Evolutionary conservation across 148 eudicot genomes (phyloP).

Genomic region (Dysphania ambrosioides): DNA sequence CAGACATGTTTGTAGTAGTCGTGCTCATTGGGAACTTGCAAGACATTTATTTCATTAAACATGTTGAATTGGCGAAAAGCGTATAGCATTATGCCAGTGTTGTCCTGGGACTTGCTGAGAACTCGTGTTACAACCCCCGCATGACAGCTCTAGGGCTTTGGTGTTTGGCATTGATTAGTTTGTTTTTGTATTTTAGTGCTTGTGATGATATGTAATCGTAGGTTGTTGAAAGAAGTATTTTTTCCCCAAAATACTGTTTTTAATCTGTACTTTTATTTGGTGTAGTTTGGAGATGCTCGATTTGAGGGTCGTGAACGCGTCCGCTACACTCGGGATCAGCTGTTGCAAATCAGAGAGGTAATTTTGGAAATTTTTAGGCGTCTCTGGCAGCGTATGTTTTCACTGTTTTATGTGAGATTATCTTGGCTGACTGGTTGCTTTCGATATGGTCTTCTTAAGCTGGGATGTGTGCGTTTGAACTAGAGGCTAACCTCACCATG

Average conservation of each 20-base stretch:
- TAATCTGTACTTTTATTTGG: background rate
- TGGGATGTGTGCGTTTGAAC: background rate
- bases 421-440: background rate
- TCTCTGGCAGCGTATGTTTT: background rate
- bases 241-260: background rate
- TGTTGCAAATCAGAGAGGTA: constrained; percentile 87
- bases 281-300: constrained; percentile 72
- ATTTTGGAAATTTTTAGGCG: background rate
- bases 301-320: constrained; percentile 82
- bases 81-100: background rate
- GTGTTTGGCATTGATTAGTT: background rate
- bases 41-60: background rate
- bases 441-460: background rate
- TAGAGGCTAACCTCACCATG: background rate
- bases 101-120: background rate
- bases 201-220: background rate
- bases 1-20: constrained; percentile 18
- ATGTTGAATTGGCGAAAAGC: background rate
- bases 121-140: background rate
- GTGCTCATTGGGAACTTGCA: background rate
- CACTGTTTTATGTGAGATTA: background rate
- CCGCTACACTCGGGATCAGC: constrained; percentile 70
- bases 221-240: background rate
- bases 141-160: background rate
- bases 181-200: background rate